Conservation (phyloP, 2,329 filamentous ascomycete species). For the Aureobasidium melanogenum region DNA sequence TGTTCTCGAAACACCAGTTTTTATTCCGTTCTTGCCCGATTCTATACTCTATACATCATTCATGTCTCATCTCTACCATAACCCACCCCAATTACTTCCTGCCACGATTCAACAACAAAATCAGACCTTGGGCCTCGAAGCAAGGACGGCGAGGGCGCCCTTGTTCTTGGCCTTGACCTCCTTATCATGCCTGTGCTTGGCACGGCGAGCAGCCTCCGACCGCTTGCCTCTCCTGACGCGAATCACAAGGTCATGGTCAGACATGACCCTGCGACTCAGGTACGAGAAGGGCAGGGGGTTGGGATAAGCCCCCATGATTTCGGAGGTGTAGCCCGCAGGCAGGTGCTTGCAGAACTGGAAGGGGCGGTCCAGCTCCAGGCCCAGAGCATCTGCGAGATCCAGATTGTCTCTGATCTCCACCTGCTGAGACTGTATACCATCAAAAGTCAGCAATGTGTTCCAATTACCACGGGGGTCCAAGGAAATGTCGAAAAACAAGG, state of each 20-base stretch:
- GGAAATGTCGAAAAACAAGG: background rate
- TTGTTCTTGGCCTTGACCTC: no score
- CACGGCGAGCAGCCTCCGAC: background rate
- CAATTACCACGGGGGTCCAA: background rate
- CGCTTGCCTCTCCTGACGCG: background rate
- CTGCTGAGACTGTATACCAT: constrained; percentile 2
- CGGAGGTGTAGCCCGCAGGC: background rate
- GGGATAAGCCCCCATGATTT: background rate
- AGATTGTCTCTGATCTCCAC: background rate
- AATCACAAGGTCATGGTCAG: no score
- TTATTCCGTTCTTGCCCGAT: background rate
- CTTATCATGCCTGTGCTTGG: no score
- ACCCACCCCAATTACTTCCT: background rate
- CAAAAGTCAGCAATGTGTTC: background rate
- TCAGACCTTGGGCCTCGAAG: no score
- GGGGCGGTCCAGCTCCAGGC: background rate
- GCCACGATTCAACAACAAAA: background rate
- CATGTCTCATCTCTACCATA: background rate
- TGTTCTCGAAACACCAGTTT: background rate
- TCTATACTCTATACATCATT: background rate
- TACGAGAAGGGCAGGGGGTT: background rate
- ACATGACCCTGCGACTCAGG: background rate
- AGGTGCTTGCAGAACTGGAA: background rate
- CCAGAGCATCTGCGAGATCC: background rate
- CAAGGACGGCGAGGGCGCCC: no score